A percentile compares a stretch with the other conserved stretches of the same genome.
phyloP scores from a whole-genome alignment of 2,329 filamentous ascomycete genomes.

The Moelleriella libera region DNA sequence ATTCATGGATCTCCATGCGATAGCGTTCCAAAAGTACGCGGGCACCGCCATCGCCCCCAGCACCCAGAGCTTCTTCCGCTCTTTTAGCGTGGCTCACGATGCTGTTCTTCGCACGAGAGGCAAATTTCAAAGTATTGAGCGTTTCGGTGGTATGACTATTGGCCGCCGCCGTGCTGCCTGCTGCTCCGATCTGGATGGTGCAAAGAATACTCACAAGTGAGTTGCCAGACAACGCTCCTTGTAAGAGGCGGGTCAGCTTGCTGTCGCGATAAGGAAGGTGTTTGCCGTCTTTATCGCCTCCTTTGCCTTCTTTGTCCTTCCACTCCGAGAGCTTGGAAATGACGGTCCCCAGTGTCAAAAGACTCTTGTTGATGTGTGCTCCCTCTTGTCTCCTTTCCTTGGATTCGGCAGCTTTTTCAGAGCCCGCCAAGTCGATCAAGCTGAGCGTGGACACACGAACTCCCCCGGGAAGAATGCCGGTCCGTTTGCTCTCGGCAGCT shows the following conservation, averaged over 20 bases:
- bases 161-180: conserved; percentile 54
- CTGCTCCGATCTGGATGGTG: conserved; percentile 80
- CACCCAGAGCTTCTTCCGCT: conserved; percentile 75
- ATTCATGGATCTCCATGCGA: conserved; percentile 76
- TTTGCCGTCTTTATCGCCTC: conserved; percentile 68
- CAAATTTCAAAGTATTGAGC: conserved; percentile 92
- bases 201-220: conserved; percentile 95
- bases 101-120: conserved; percentile 91
- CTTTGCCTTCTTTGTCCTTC: conserved; percentile 67
- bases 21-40: conserved; percentile 85
- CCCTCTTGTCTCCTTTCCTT: conserved; percentile 92
- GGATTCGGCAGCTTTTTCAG: conserved; percentile 86
- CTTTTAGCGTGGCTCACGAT: conserved; percentile 95
- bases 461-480: conserved; percentile 64
- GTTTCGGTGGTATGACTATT: conserved; percentile 76
- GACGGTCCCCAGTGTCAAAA: conserved; percentile 88
- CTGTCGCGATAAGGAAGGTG: conserved; percentile 95
- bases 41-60: conserved; percentile 71
- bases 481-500: conserved; percentile 40
- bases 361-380: conserved; percentile 95
- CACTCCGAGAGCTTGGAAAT: conserved; percentile 83
- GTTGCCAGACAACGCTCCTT: conserved; percentile 83
- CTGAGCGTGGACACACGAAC: conserved; percentile 92
- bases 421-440: conserved; percentile 90
- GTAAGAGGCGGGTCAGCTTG: conserved; percentile 85